phyloP scores from a whole-genome alignment of 2,329 filamentous ascomycete genomes.

The Colletotrichum lini region DNA sequence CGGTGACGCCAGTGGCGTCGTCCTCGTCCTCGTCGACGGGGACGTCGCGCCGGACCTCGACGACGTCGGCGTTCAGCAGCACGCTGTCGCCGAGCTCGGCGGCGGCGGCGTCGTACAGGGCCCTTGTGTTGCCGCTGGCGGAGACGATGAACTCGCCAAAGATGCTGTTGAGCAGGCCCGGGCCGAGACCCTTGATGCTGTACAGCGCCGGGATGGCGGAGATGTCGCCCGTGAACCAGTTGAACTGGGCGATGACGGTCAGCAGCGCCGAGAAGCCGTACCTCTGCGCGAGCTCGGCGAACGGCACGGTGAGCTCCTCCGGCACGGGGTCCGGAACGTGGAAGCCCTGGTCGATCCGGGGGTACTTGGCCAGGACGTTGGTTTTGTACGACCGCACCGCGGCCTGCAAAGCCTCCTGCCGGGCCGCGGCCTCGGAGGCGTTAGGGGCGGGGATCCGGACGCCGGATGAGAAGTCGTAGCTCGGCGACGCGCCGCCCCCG shows the following conservation, averaged over 20 bases:
- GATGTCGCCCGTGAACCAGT: constrained; percentile 57
- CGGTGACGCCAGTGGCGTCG: constrained; percentile 46
- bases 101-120: constrained; percentile 48
- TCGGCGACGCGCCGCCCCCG: constrained; percentile 18
- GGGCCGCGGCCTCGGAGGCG: constrained; percentile 24
- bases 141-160: constrained; percentile 46
- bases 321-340: constrained; percentile 60
- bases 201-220: constrained; percentile 56
- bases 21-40: constrained; percentile 30
- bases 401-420: constrained; percentile 26
- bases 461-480: constrained; percentile 43
- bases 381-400: constrained; percentile 29
- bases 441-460: constrained; percentile 31
- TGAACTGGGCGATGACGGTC: constrained; percentile 50
- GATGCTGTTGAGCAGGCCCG: constrained; percentile 41
- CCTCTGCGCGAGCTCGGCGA: constrained; percentile 58
- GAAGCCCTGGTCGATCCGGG: constrained; percentile 48
- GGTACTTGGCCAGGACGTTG: constrained; percentile 36
- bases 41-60: constrained; percentile 43
- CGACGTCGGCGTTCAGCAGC: constrained; percentile 47
- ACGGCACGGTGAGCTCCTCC: constrained; percentile 59
- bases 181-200: constrained; percentile 53
- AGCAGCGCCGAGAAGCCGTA: constrained; percentile 55
- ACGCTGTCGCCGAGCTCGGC: constrained; percentile 48
- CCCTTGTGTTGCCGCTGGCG: constrained; percentile 44